Evolutionary conservation across 805 yeast species (phyloP), one percentile per base, ranked within the genome.

Genomic region (Saturnispora hagleri): DNA sequence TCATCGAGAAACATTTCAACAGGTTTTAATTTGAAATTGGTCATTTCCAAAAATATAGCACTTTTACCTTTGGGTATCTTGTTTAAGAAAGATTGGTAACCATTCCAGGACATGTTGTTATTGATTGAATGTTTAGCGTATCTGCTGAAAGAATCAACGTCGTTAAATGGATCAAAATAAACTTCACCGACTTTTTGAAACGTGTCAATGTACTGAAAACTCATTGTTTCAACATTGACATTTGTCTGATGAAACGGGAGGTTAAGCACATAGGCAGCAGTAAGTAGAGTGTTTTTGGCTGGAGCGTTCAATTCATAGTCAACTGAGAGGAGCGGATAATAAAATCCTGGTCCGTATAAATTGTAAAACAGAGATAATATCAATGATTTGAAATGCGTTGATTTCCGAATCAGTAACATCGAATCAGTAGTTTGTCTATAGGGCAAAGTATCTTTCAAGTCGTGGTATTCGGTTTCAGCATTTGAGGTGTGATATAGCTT

Each of bases 101-200:
- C 60, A 3, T 15, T 33, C 46, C 55, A 52, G 3, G 56, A 55
- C 10, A 63, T 10, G 24, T 48, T 48, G 24, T 58, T 59, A 2
- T 34, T 24, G 33, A 57, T 56, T 10, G 59, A 60, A 40, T 59
- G 60, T 15, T 60, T 60, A 10, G 35, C 36, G 47, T 58, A 65
- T 18, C 65, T 57, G 40, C 55, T 57, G 26, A 55, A 46, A 9
- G 67, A 53, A 42, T 56, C 59, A 34, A 48, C 68, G 57, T 77
- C 81, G 43, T 69, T 69, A 1, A 69, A 66, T 1, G 81, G 80
- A 57, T 77, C 80, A 56, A 63, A 74, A 54, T 76, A 79, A 3
- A 80, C 71, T 80, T 76, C 75, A 13, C 78, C 80, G 27, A 77
- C 74, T 5, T 79, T 81, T 13, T 67, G 62, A 55, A 71, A 77